Percentiles rank a stretch among this genome's conserved stretches.
Evolutionary conservation across 2,329 filamentous ascomycete genomes (phyloP).

Genomic region (Aspergillus sergii): DNA sequence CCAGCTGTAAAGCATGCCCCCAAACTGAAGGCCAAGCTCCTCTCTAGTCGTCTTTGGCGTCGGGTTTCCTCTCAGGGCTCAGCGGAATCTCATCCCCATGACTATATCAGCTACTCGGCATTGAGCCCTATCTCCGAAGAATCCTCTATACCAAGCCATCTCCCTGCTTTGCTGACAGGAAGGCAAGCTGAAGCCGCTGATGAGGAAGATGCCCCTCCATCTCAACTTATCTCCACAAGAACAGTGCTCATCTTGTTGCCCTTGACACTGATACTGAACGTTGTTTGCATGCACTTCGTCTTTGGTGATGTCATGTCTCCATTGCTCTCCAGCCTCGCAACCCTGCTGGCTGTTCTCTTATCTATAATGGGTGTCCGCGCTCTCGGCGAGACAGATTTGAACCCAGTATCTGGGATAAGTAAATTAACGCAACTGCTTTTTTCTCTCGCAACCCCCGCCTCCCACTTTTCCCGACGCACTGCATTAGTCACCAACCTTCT

Average conservation of each 20-base stretch:
- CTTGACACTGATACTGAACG: slow-evolving; percentile 76
- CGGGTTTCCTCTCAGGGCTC: slow-evolving; percentile 28
- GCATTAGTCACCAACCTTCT: slow-evolving; percentile 95
- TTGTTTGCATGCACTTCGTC: slow-evolving; percentile 76
- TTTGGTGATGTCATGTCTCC: slow-evolving; percentile 83
- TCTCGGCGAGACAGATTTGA: slow-evolving; percentile 83
- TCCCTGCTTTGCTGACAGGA: slow-evolving; percentile 4
- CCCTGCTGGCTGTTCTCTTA: slow-evolving; percentile 75
- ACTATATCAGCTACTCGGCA: slow-evolving; percentile 35
- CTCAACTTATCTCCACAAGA: slow-evolving; percentile 75
- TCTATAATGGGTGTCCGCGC: slow-evolving; percentile 67
- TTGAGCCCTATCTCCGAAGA: slow-evolving; percentile 28
- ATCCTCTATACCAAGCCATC: slow-evolving; percentile 16
- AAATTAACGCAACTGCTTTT: slow-evolving; percentile 97
- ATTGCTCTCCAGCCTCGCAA: slow-evolving; percentile 73
- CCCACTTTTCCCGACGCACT: slow-evolving; percentile 73
- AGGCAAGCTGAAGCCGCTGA: slow-evolving; percentile 31
- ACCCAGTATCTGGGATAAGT: slow-evolving; percentile 93
- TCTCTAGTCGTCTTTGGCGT: slow-evolving; percentile 32
- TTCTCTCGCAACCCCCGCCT: slow-evolving; percentile 80
- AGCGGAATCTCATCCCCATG: slow-evolving; percentile 21
- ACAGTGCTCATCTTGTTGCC: slow-evolving; percentile 75
- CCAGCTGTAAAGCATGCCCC: slow-evolving; percentile 59
- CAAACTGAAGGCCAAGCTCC: slow-evolving; percentile 30
- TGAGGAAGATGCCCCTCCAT: slow-evolving; percentile 73